Evolutionary conservation across 2,329 filamentous ascomycete genomes (phyloP).

Genomic region (Ceratocystis cubensis): DNA sequence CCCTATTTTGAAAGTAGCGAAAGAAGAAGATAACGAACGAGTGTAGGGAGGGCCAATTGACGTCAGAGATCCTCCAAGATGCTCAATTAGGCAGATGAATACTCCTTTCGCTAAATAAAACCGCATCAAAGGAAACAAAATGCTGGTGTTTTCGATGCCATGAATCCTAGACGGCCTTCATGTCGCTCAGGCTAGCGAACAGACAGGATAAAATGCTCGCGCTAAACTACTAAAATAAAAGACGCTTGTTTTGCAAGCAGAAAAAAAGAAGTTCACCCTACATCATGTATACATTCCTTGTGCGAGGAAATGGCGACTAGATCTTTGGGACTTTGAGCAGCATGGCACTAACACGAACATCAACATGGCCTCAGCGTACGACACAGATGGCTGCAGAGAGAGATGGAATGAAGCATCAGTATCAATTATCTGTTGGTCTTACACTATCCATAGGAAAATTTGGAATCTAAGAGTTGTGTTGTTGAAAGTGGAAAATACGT

Average conservation of each 20-base stretch:
- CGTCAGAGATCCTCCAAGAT: neutral
- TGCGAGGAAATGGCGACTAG: neutral
- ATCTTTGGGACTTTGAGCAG: neutral
- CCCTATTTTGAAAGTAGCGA: neutral
- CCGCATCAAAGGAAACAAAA: neutral
- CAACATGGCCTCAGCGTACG: neutral
- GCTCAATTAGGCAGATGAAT: neutral
- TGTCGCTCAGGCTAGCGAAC: neutral
- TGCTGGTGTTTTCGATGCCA: neutral
- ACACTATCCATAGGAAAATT: neutral
- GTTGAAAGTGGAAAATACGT: neutral
- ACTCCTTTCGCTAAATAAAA: constrained; percentile 4
- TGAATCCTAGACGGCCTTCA: neutral
- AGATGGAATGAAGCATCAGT: neutral
- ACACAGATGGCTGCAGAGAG: neutral
- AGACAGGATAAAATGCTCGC: neutral
- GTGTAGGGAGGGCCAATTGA: neutral
- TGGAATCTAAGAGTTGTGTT: neutral
- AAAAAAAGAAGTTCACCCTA: neutral
- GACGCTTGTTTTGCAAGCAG: neutral
- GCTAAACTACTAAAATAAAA: neutral
- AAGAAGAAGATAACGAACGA: neutral
- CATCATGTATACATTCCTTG: neutral
- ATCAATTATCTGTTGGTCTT: neutral
- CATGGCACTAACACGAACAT: neutral